Evolutionary conservation across 139 green algal species (phyloP).

Genomic region (Volvox africanus): DNA sequence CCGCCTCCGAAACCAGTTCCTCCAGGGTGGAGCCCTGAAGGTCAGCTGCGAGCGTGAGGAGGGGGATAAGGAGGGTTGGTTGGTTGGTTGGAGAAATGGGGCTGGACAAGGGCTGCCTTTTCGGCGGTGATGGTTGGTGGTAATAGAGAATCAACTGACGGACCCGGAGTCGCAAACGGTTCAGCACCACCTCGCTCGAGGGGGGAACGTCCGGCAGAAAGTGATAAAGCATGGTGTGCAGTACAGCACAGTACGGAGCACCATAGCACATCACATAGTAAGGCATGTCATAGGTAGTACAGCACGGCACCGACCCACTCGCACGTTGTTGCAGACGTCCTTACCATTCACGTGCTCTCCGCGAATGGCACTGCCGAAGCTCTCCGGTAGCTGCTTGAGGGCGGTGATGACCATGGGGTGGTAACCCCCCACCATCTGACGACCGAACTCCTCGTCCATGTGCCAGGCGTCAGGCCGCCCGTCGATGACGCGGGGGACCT

Average conservation of each 20-base stretch:
- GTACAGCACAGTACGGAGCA: not conserved
- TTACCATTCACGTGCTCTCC: constrained; percentile 51
- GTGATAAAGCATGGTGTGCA: not conserved
- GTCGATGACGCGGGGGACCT: constrained; percentile 45
- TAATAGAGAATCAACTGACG: not conserved
- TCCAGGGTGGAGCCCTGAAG: constrained; percentile 52
- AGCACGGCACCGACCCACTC: not conserved
- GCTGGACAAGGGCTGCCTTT: not conserved
- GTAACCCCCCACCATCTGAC: constrained; percentile 59
- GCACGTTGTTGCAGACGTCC: no score
- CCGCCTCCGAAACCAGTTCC: constrained; percentile 49
- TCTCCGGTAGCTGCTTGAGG: constrained; percentile 42
- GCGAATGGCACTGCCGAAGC: constrained; percentile 46
- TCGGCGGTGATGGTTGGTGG: not conserved
- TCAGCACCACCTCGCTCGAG: not conserved
- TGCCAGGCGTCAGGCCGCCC: constrained; percentile 28
- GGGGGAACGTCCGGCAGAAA: not conserved
- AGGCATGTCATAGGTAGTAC: not conserved
- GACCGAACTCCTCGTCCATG: constrained; percentile 58
- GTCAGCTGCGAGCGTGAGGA: constrained; percentile 30
- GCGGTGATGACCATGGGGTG: constrained; percentile 52
- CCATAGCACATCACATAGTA: no score
- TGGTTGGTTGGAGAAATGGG: not conserved
- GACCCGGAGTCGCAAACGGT: not conserved
- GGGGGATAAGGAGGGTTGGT: no score